These are phyloP conservation scores for Fusarium camptoceras DNA, from an alignment of 2,329 filamentous ascomycete species.

Conservation along the genomic window DNA sequence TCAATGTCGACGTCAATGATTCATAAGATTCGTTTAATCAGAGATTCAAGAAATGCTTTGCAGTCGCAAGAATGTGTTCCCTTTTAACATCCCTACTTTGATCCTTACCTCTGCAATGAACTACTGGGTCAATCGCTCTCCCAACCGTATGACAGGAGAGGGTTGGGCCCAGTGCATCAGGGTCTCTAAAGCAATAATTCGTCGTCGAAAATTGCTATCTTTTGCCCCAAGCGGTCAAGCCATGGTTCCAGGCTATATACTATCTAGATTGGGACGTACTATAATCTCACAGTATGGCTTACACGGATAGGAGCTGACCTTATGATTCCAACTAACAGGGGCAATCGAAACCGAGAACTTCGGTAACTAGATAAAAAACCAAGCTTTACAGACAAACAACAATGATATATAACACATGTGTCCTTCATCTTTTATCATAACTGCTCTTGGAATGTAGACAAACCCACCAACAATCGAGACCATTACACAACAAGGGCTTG, in stretches of 20 bases:
- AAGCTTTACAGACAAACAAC: too few relatives aligned
- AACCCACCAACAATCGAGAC: not conserved
- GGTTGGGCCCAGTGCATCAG: not conserved
- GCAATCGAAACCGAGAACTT: not conserved
- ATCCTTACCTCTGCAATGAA: not conserved
- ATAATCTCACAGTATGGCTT: not conserved
- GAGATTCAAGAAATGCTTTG: not conserved
- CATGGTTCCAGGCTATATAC: not conserved
- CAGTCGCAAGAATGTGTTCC: not conserved
- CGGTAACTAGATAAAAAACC: too few relatives aligned
- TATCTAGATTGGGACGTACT: not conserved
- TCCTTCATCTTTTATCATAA: not conserved
- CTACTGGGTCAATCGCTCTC: not conserved
- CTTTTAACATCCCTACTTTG: not conserved
- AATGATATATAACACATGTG: not conserved
- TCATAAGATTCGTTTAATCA: not conserved
- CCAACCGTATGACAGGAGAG: not conserved
- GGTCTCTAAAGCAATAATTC: not conserved
- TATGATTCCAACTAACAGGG: not conserved
- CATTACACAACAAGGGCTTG: not conserved
- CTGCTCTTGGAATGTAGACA: not conserved
- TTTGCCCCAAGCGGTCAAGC: not conserved
- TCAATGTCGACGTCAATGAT: not conserved
- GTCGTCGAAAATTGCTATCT: not conserved
- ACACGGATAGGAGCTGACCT: not conserved